A percentile compares a stretch with the other conserved stretches of the same genome.
phyloP scores from a whole-genome alignment of 164 flowering plant genomes.

The Dillenia suffruticosa region DNA sequence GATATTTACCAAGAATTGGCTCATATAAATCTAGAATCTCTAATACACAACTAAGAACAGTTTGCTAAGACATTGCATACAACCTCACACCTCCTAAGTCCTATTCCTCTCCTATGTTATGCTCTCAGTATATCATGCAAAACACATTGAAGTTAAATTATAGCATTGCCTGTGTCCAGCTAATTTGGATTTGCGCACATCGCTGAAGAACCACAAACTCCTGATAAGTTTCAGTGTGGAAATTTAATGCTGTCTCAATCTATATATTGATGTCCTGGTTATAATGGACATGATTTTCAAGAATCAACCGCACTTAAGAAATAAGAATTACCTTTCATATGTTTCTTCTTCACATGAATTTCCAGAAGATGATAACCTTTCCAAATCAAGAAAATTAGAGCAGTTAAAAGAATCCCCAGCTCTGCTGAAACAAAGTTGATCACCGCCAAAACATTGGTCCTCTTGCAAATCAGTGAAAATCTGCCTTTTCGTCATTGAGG shows the following conservation, averaged over 20 bases:
- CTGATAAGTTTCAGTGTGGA: not conserved
- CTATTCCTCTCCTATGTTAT: too few species aligned
- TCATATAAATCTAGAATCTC: too few species aligned
- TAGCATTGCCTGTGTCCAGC: not conserved
- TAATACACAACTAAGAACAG: too few species aligned
- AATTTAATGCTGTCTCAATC: not conserved
- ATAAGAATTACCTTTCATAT: constrained; percentile 55
- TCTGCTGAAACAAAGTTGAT: constrained; percentile 32
- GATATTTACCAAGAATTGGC: too few species aligned
- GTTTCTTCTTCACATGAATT: constrained; percentile 90
- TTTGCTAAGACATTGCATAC: too few species aligned
- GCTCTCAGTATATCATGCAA: too few species aligned
- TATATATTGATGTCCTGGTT: too few species aligned
- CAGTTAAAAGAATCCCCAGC: constrained; percentile 45
- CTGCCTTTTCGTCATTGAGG: constrained; percentile 43
- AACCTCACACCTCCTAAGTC: too few species aligned
- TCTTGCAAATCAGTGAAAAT: constrained; percentile 41
- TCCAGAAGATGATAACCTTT: constrained; percentile 90
- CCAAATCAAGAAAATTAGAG: constrained; percentile 79
- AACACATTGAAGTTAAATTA: not conserved
- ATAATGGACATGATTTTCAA: not conserved
- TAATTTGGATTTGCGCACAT: not conserved
- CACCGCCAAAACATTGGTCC: constrained; percentile 24
- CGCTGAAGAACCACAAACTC: not conserved
- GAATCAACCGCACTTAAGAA: not conserved